A percentile compares a stretch with the other conserved stretches of the same genome.
Evolutionary conservation across 345 rosid species (phyloP).

Genomic region (Acer saccharum): DNA sequence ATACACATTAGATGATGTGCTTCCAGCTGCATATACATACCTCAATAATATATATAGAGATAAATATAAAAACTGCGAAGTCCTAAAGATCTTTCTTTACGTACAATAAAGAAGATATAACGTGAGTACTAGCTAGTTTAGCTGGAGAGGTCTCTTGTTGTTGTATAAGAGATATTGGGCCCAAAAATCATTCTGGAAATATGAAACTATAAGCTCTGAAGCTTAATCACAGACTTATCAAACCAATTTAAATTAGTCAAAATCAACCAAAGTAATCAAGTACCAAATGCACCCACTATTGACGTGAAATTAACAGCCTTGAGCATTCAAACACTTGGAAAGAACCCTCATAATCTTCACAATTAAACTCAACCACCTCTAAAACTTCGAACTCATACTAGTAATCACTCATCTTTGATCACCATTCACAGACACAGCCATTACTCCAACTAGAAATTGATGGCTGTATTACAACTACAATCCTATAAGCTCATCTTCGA

Average conservation of each 20-base stretch:
- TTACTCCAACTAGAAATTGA: neutral
- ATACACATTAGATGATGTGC: neutral
- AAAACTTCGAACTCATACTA: neutral
- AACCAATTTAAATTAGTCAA: neutral
- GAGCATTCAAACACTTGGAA: neutral
- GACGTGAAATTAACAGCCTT: neutral
- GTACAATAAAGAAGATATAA: neutral
- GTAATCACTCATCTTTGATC: neutral
- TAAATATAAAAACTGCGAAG: neutral
- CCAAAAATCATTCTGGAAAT: no score
- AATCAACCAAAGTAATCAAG: neutral
- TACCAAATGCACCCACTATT: neutral
- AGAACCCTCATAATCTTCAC: neutral
- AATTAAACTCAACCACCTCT: neutral
- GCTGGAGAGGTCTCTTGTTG: neutral
- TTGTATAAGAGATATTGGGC: neutral
- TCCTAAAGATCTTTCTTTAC: neutral
- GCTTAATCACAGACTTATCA: neutral
- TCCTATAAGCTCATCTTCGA: neutral
- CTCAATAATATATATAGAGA: neutral
- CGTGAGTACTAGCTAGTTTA: neutral
- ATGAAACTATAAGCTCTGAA: neutral
- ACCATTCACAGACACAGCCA: neutral
- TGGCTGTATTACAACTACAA: neutral
- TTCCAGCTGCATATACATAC: neutral